A percentile compares a stretch with the other conserved stretches of the same genome.
Evolutionary conservation across 2,329 filamentous ascomycete genomes (phyloP).

Genomic region (Penicillium sp.): DNA sequence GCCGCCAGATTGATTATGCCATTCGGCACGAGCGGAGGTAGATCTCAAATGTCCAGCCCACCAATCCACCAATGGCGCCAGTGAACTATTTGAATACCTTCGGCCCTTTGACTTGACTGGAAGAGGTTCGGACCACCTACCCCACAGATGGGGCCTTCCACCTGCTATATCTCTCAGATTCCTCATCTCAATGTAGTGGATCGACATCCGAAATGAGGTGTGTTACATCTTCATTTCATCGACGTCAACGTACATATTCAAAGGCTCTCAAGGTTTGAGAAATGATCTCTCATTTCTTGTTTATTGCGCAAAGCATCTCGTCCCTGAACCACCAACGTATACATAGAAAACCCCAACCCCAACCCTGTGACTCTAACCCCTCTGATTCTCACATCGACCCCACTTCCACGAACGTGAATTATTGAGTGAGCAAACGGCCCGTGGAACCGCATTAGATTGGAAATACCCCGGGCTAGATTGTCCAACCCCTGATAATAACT

Average conservation of each 20-base stretch:
- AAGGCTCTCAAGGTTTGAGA: not conserved
- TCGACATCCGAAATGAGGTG: constrained; percentile 4
- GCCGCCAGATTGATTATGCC: constrained; percentile 2
- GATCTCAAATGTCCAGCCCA: constrained; percentile 7
- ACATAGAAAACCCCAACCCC: not conserved
- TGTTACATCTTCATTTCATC: constrained; percentile 7
- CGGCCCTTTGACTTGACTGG: constrained; percentile 6
- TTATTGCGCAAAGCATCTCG: not conserved
- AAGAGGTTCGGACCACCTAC: not conserved
- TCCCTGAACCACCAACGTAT: not conserved
- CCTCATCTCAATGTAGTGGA: not conserved
- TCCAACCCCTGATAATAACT: not conserved
- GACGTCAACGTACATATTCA: not conserved
- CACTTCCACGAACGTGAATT: not conserved
- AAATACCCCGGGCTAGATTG: not conserved
- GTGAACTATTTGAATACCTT: constrained; percentile 14
- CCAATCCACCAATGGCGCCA: constrained; percentile 9
- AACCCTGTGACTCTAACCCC: no score
- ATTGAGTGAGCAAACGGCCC: not conserved
- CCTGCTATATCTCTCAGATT: not conserved
- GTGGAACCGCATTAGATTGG: not conserved
- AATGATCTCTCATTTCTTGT: not conserved
- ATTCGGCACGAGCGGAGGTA: constrained; percentile 10
- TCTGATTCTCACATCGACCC: not conserved
- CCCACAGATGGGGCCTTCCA: not conserved